A percentile compares a stretch with the other conserved stretches of the same genome.
phyloP scores from a whole-genome alignment of 208 protist genomes.

The Leishmania braziliensis region DNA sequence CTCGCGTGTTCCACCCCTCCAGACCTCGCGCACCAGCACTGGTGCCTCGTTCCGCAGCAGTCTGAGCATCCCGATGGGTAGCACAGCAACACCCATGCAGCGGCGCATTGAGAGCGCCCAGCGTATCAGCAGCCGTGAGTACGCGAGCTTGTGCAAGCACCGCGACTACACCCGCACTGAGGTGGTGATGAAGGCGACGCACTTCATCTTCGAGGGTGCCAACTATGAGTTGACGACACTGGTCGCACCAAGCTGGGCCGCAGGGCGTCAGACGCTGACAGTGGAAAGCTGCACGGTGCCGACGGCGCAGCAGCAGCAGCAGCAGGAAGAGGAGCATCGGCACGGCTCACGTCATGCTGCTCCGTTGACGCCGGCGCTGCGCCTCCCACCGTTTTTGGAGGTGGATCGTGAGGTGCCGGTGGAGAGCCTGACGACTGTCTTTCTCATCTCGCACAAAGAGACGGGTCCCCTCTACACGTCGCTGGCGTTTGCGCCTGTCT shows the following conservation, averaged over 20 bases:
- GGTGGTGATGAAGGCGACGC: conserved; percentile 49
- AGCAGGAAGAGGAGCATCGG: not conserved
- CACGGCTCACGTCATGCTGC: not conserved
- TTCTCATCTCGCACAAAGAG: conserved; percentile 67
- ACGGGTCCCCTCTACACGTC: conserved; percentile 76
- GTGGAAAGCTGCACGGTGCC: conserved; percentile 40
- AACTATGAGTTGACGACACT: conserved; percentile 75
- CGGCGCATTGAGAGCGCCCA: conserved; percentile 54
- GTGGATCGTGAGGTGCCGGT: conserved; percentile 75
- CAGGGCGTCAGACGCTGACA: conserved; percentile 61
- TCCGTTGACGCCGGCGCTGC: conserved; percentile 14
- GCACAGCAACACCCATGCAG: conserved; percentile 16
- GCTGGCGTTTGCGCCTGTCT: conserved; percentile 75
- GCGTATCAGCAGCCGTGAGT: conserved; percentile 79
- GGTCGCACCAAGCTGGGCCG: conserved; percentile 54
- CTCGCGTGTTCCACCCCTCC: not conserved
- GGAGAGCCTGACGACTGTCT: conserved; percentile 58
- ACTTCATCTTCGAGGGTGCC: conserved; percentile 64
- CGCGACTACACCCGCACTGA: conserved; percentile 46
- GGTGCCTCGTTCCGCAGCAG: conserved; percentile 24
- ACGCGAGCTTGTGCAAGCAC: conserved; percentile 62
- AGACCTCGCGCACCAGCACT: conserved; percentile 14
- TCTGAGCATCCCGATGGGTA: not conserved
- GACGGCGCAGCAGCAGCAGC: not conserved
- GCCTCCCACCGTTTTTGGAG: conserved; percentile 62